A percentile compares a stretch with the other conserved stretches of the same genome.
Evolutionary conservation across 495 filamentous ascomycete species (phyloP).

Genomic region (Neurospora intermedia): DNA sequence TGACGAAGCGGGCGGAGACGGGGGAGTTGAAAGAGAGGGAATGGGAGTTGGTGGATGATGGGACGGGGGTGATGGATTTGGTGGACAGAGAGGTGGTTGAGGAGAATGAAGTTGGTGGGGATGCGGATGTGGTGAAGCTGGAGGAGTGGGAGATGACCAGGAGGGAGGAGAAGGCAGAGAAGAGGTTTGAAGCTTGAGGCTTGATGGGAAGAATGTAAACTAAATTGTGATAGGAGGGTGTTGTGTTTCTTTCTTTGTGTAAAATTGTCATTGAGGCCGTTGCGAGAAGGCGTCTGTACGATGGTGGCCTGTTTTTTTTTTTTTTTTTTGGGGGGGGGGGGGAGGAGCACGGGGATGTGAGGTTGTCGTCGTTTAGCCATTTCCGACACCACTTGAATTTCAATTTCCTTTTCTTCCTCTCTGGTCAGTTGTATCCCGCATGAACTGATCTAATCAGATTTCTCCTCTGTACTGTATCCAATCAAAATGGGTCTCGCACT

Average conservation of each 20-base stretch:
- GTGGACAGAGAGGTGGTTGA: neutral
- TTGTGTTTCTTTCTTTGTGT: neutral
- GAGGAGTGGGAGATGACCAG: neutral
- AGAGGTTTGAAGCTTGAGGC: neutral
- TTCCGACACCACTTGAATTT: neutral
- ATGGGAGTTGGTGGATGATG: neutral
- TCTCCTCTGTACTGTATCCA: neutral
- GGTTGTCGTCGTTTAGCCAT: neutral
- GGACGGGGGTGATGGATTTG: neutral
- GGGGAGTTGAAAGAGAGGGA: neutral
- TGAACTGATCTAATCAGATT: neutral
- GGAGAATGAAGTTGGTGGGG: neutral
- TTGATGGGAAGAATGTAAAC: neutral
- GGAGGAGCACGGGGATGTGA: neutral
- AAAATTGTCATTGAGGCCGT: neutral
- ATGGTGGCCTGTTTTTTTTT: neutral
- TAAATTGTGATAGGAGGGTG: neutral
- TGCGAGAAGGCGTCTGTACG: neutral
- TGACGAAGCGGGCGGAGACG: neutral
- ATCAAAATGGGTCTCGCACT: neutral
- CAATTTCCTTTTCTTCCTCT: neutral
- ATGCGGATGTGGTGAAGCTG: neutral
- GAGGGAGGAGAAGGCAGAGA: neutral
- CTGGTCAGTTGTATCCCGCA: too few species aligned
- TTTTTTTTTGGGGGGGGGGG: too few species aligned